Evolutionary conservation across 768 basidiomycete genomes (phyloP).

Genomic region (Lactarius tabidus): DNA sequence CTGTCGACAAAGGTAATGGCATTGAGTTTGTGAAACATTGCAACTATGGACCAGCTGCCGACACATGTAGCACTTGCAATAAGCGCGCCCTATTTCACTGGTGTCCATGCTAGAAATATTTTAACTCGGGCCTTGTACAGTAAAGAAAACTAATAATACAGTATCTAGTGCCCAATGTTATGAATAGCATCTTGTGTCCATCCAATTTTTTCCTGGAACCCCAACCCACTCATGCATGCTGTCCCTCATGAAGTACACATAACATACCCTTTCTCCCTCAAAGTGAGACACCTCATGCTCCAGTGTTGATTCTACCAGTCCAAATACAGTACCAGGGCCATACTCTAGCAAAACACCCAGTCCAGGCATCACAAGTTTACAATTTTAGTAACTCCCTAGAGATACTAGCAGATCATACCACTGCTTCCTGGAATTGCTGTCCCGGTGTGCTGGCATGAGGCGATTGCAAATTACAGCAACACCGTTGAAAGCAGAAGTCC

Average conservation of each 20-base stretch:
- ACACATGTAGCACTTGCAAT: too few relatives aligned
- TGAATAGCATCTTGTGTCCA: background rate
- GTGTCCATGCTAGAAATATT: too few relatives aligned
- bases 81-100: too few relatives aligned
- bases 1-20: too few relatives aligned
- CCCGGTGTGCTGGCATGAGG: background rate
- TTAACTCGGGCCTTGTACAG: too few relatives aligned
- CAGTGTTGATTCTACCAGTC: too few relatives aligned
- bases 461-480: background rate
- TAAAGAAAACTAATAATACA: too few relatives aligned
- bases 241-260: background rate
- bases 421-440: background rate
- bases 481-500: background rate
- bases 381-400: background rate
- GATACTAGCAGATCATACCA: background rate
- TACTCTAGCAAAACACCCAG: background rate
- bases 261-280: background rate
- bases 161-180: background rate
- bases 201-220: background rate
- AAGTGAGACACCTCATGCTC: too few relatives aligned
- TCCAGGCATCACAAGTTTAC: background rate
- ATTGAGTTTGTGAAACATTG: too few relatives aligned
- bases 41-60: too few relatives aligned
- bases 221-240: background rate
- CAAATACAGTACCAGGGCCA: background rate